phyloP scores from a whole-genome alignment of 768 basidiomycete genomes.

The Leccinum longicurvipes region DNA sequence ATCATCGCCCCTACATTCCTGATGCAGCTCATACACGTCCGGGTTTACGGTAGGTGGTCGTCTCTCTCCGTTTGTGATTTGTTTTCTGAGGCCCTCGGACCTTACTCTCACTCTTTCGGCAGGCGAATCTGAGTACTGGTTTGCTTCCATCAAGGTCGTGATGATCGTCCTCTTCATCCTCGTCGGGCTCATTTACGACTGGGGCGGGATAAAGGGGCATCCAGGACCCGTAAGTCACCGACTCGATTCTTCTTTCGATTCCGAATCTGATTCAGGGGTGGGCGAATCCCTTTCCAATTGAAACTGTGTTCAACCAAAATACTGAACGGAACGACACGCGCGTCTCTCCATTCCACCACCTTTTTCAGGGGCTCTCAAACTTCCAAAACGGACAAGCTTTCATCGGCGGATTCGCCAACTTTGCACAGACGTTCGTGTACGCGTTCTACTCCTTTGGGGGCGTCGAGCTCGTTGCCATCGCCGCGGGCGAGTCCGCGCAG shows the following conservation, averaged over 20 bases:
- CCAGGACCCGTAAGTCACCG: conserved; percentile 49
- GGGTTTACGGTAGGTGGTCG: conserved; percentile 46
- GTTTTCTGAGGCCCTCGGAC: not conserved
- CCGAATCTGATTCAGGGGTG: not conserved
- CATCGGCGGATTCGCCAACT: conserved; percentile 49
- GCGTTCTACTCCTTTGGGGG: conserved; percentile 71
- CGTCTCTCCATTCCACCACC: not conserved
- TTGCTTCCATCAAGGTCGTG: conserved; percentile 60
- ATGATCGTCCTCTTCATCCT: conserved; percentile 62
- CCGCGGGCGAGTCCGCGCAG: conserved; percentile 66
- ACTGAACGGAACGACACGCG: not conserved
- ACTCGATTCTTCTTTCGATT: not conserved
- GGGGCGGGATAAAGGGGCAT: conserved; percentile 56
- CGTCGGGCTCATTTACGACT: conserved; percentile 59
- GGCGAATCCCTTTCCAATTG: not conserved
- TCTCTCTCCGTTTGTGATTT: not conserved
- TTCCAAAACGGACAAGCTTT: conserved; percentile 50
- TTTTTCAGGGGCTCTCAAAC: conserved; percentile 46
- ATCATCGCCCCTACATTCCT: conserved; percentile 53
- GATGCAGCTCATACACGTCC: conserved; percentile 53
- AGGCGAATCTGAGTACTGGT: conserved; percentile 66
- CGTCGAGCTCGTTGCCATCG: conserved; percentile 67
- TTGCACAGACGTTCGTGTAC: conserved; percentile 59
- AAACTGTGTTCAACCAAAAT: not conserved
- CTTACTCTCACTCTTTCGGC: not conserved